phyloP scores from a whole-genome alignment of 2,329 filamentous ascomycete genomes.

The Neonectria coccinea region DNA sequence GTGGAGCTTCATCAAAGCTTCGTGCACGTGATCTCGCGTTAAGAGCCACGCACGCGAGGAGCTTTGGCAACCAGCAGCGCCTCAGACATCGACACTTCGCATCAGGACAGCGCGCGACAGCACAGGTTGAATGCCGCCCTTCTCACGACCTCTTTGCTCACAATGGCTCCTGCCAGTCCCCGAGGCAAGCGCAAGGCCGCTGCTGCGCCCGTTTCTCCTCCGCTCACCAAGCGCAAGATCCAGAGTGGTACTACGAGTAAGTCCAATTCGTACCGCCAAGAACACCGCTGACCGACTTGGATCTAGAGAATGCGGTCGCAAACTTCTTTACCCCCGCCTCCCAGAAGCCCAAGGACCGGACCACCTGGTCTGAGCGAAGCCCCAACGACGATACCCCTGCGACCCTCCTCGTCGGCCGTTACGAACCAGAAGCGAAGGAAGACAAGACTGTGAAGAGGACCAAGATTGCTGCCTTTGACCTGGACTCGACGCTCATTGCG shows the following conservation, averaged over 20 bases:
- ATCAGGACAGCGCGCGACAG: constrained; percentile 6
- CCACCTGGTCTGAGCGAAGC: constrained; percentile 77
- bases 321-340: constrained; percentile 91
- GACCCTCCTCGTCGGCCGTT: constrained; percentile 81
- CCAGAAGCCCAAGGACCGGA: constrained; percentile 82
- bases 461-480: constrained; percentile 80
- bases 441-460: constrained; percentile 52
- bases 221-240: constrained; percentile 63
- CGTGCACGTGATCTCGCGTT: constrained; percentile 51
- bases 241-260: constrained; percentile 65
- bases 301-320: constrained; percentile 74
- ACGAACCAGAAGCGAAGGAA: constrained; percentile 60
- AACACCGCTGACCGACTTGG: constrained; percentile 32
- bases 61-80: constrained; percentile 22
- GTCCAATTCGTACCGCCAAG: not conserved
- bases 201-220: constrained; percentile 63
- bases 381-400: constrained; percentile 59
- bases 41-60: constrained; percentile 24
- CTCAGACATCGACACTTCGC: constrained; percentile 13
- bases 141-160: constrained; percentile 14
- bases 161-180: constrained; percentile 44
- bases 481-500: constrained; percentile 88
- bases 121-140: constrained; percentile 29
- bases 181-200: constrained; percentile 51
- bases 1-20: constrained; percentile 15